A percentile compares a stretch with the other conserved stretches of the same genome.
These are phyloP conservation scores for Boletus subparvulus DNA, from an alignment of 768 basidiomycete species.

Conservation along the genomic window DNA sequence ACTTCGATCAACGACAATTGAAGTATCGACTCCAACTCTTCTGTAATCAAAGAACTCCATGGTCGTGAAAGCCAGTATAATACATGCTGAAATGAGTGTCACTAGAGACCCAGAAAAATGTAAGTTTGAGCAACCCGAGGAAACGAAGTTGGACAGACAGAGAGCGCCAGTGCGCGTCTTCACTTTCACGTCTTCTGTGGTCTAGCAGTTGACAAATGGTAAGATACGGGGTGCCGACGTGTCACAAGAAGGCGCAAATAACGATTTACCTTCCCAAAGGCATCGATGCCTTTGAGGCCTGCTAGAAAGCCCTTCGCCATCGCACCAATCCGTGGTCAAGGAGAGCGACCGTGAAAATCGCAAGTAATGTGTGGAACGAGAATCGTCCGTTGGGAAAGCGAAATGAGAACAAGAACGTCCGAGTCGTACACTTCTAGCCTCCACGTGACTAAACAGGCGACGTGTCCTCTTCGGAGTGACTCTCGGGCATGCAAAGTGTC, in stretches of 20 bases:
- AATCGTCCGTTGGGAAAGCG: not conserved
- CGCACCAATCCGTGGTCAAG: conserved; percentile 21
- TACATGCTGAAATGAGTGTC: conserved; percentile 86
- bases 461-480: conserved; percentile 20
- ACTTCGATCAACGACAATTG: conserved; percentile 91
- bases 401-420: not conserved
- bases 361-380: conserved; percentile 9
- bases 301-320: conserved; percentile 81
- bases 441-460: conserved; percentile 28
- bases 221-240: conserved; percentile 9
- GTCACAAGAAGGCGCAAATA: not conserved
- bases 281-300: conserved; percentile 89
- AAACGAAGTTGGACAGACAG: conserved; percentile 49
- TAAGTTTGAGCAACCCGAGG: conserved; percentile 5
- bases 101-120: conserved; percentile 47
- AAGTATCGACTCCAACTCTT: conserved; percentile 81
- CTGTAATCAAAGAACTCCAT: conserved; percentile 98
- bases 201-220: conserved; percentile 48
- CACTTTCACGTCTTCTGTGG: conserved; percentile 98
- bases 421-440: not conserved
- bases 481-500: not conserved
- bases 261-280: conserved; percentile 90
- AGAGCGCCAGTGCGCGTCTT: conserved; percentile 94
- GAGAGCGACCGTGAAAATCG: conserved; percentile 12
- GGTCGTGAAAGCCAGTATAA: conserved; percentile 87